Percentiles rank a stretch among this genome's conserved stretches.
phyloP scores from a whole-genome alignment of 75 land plant genomes.

The Cunninghamia lanceolata region DNA sequence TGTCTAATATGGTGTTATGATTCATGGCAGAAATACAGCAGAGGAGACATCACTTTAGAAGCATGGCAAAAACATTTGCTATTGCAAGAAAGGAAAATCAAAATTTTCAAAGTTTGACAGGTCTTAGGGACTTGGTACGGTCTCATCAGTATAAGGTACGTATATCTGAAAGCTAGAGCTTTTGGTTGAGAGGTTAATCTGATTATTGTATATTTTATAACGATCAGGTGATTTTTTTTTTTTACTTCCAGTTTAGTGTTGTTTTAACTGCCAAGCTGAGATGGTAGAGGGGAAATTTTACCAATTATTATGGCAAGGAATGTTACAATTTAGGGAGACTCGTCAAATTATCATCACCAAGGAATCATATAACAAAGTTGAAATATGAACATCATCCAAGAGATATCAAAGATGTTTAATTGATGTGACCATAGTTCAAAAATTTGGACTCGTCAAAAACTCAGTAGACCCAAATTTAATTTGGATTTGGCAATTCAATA shows the following conservation, averaged over 20 bases:
- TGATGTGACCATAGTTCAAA: too few species aligned
- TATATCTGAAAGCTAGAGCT: not conserved
- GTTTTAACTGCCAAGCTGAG: not conserved
- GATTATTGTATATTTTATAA: not conserved
- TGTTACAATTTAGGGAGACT: not conserved
- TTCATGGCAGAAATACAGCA: not conserved
- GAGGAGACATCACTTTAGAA: not conserved
- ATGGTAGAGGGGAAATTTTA: not conserved
- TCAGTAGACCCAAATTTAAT: too few species aligned
- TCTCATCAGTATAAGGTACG: not conserved
- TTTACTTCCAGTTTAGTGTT: not conserved
- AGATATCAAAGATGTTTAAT: not conserved
- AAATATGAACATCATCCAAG: not conserved
- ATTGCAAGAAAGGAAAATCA: not conserved
- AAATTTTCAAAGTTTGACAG: not conserved
- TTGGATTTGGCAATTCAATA: too few species aligned
- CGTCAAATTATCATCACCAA: not conserved
- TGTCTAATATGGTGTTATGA: not conserved
- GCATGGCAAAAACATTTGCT: not conserved
- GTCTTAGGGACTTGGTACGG: constrained; percentile 6
- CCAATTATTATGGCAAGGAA: not conserved
- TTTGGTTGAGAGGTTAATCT: not conserved
- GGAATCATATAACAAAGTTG: not conserved
- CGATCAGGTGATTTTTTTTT: not conserved
- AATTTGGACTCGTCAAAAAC: too few species aligned